phyloP scores from a whole-genome alignment of 1,284 basidiomycete species.

The Blastosporella zonata region DNA sequence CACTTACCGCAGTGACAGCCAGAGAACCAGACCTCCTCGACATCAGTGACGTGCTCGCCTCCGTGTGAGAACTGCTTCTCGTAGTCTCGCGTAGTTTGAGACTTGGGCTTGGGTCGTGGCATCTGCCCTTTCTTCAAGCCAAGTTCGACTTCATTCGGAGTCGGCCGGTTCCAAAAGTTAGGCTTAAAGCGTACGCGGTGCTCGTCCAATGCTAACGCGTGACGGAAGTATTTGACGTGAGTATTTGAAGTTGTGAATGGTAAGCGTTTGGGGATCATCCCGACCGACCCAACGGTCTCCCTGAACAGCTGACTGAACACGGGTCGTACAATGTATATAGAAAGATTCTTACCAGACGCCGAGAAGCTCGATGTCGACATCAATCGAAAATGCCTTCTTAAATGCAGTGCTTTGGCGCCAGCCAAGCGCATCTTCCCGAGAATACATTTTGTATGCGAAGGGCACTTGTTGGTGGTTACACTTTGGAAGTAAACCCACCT shows the following conservation, averaged over 20 bases:
- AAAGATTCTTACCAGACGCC: slow-evolving; percentile 50
- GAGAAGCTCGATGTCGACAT: slow-evolving; percentile 57
- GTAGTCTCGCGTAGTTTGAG: slow-evolving; percentile 19
- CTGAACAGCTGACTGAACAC: slow-evolving; percentile 25
- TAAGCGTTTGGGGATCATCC: slow-evolving; percentile 43
- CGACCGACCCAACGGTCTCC: slow-evolving; percentile 64
- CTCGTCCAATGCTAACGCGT: slow-evolving; percentile 67
- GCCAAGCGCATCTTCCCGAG: slow-evolving; percentile 43
- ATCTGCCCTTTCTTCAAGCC: slow-evolving; percentile 23
- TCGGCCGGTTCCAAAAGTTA: slow-evolving; percentile 40
- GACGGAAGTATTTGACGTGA: slow-evolving; percentile 57
- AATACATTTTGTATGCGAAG: slow-evolving; percentile 72
- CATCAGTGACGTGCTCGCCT: slow-evolving; percentile 34
- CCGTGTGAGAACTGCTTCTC: slow-evolving; percentile 29
- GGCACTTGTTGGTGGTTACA: slow-evolving; percentile 62
- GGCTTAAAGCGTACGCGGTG: slow-evolving; percentile 59
- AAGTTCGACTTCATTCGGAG: slow-evolving; percentile 21
- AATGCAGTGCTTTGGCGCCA: slow-evolving; percentile 56
- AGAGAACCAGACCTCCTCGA: slow-evolving; percentile 48
- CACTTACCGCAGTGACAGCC: slow-evolving; percentile 37
- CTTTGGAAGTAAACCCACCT: slow-evolving; percentile 53
- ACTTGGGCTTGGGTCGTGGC: slow-evolving; percentile 12
- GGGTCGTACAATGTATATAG: neutral
- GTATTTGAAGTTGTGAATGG: slow-evolving; percentile 50
- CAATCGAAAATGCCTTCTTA: slow-evolving; percentile 61